Conservation (phyloP, 768 basidiomycete genomes). For the Podaxis sp. region DNA sequence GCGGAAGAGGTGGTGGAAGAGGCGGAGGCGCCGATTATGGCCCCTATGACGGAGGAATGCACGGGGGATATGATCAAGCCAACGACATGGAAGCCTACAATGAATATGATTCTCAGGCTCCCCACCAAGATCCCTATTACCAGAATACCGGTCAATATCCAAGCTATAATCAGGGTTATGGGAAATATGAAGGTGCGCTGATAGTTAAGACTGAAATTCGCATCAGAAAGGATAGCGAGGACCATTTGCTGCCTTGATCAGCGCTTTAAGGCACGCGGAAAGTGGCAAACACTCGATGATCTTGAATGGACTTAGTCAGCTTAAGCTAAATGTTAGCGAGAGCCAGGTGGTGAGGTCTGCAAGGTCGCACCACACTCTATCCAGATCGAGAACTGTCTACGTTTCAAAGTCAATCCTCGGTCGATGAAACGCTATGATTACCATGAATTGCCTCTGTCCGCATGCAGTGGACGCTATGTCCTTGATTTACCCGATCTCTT, state of each 20-base stretch:
- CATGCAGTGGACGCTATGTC: slow-evolving; percentile 44
- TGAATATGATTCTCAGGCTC: slow-evolving; percentile 55
- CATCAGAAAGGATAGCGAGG: slow-evolving; percentile 39
- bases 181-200: slow-evolving; percentile 84
- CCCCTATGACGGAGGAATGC: slow-evolving; percentile 42
- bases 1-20: slow-evolving; percentile 54
- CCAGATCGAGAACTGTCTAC: slow-evolving; percentile 13
- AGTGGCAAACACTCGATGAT: slow-evolving; percentile 25
- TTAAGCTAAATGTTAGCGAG: slow-evolving; percentile 46
- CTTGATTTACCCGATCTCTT: slow-evolving; percentile 36
- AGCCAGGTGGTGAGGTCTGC: slow-evolving; percentile 25
- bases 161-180: slow-evolving; percentile 58
- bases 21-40: slow-evolving; percentile 38
- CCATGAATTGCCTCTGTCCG: slow-evolving; percentile 28
- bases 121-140: slow-evolving; percentile 61
- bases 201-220: slow-evolving; percentile 56
- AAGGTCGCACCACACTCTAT: not conserved
- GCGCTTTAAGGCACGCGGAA: slow-evolving; percentile 51
- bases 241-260: slow-evolving; percentile 24
- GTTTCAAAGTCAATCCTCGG: slow-evolving; percentile 10
- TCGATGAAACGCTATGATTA: slow-evolving; percentile 25
- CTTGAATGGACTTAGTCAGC: slow-evolving; percentile 28
- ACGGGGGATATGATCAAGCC: slow-evolving; percentile 37
- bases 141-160: slow-evolving; percentile 55
- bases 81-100: slow-evolving; percentile 65